These are phyloP conservation scores for Pyrenopolyporus hunteri DNA, from an alignment of 495 filamentous ascomycete genomes.

Conservation along the genomic window DNA sequence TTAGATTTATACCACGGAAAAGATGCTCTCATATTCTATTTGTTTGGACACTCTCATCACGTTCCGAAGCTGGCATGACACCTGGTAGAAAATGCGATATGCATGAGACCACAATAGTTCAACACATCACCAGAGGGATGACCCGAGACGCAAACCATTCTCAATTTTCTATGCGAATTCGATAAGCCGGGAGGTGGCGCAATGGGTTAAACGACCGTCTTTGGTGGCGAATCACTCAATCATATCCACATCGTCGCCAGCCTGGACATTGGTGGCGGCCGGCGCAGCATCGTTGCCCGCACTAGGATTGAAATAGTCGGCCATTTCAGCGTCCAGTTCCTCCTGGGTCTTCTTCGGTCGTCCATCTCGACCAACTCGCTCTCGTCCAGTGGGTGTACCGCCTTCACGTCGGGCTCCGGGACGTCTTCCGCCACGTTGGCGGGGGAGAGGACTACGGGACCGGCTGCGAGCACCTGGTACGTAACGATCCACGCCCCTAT, in stretches of 20 bases:
- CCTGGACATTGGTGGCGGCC: constrained; percentile 31
- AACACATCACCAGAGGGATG: not conserved
- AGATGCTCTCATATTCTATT: too few relatives aligned
- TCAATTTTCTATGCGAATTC: not conserved
- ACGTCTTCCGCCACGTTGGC: constrained; percentile 53
- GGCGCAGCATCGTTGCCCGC: constrained; percentile 40
- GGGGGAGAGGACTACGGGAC: constrained; percentile 55
- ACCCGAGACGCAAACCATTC: not conserved
- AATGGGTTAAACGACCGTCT: too few relatives aligned
- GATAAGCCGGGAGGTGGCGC: not conserved
- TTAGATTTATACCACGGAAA: too few relatives aligned
- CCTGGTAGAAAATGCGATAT: too few relatives aligned
- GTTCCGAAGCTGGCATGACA: too few relatives aligned
- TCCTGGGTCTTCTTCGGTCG: constrained; percentile 89
- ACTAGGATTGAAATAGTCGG: constrained; percentile 77
- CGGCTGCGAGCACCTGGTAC: constrained; percentile 66
- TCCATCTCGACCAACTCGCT: constrained; percentile 51
- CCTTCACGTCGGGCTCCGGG: constrained; percentile 56
- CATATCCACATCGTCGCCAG: constrained; percentile 49
- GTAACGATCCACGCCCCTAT: constrained; percentile 82
- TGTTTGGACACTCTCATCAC: too few relatives aligned
- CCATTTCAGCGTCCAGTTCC: constrained; percentile 95
- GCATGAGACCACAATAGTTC: not conserved
- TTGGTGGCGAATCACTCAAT: constrained; percentile 39
- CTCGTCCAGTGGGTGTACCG: constrained; percentile 46